A percentile compares a stretch with the other conserved stretches of the same genome.
Evolutionary conservation across 1,284 basidiomycete genomes (phyloP).

Genomic region (Anthracocystis walkeri): DNA sequence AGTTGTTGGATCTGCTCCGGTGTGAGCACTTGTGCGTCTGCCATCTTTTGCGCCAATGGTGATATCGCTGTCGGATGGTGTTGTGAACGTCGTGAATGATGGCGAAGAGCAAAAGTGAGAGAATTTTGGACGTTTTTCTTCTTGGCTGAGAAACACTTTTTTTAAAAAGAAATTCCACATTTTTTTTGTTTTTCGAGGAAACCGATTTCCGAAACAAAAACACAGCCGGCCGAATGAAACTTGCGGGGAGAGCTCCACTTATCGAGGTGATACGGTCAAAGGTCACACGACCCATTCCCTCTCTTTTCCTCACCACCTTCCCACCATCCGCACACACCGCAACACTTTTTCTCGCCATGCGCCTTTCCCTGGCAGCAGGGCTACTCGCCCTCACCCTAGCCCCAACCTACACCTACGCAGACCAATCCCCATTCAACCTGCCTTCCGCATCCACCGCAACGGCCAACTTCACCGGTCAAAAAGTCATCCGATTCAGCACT

Average conservation of each 20-base stretch:
- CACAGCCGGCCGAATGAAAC: conserved; percentile 14
- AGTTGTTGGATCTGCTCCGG: conserved; percentile 41
- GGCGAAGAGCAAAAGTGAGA: background rate
- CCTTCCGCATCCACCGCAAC: conserved; percentile 7
- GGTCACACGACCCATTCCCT: conserved; percentile 20
- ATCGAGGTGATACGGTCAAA: background rate
- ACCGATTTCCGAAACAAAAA: conserved; percentile 14
- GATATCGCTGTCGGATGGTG: background rate
- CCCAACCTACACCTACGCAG: conserved; percentile 1
- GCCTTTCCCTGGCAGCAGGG: conserved; percentile 21
- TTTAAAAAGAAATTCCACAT: conserved; percentile 1
- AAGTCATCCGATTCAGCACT: conserved; percentile 40
- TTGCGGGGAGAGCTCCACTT: background rate
- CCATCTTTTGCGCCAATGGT: no score
- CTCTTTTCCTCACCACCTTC: conserved; percentile 2
- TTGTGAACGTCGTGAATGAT: background rate
- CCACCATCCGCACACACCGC: background rate
- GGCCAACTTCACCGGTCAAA: conserved; percentile 28
- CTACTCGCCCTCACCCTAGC: conserved; percentile 9
- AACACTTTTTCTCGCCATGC: conserved; percentile 14
- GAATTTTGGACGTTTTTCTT: conserved; percentile 1
- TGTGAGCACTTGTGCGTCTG: conserved; percentile 45
- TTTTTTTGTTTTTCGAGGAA: background rate
- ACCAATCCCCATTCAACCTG: conserved; percentile 20
- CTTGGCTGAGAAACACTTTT: no score